These are phyloP conservation scores for Aureobasidium sp. DNA, from an alignment of 2,329 filamentous ascomycete species.

Conservation along the genomic window DNA sequence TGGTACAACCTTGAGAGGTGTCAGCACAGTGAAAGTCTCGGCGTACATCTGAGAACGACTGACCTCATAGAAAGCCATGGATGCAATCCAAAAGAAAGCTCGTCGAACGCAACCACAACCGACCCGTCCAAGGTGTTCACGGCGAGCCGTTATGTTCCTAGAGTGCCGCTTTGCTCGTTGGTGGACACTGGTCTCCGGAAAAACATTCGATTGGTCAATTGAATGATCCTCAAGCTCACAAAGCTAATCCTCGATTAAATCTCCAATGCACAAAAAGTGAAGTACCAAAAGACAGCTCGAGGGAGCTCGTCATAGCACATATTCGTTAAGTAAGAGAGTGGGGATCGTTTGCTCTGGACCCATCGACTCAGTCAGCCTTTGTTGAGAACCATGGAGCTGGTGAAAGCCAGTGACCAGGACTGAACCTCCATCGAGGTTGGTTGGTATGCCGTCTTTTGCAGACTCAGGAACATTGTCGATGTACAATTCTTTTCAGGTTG, in stretches of 20 bases:
- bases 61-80: neutral
- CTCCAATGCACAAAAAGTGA: neutral
- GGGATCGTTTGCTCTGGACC: neutral
- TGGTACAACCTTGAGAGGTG: neutral
- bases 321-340: conserved; percentile 3
- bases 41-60: conserved; percentile 9
- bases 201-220: neutral
- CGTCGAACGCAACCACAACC: neutral
- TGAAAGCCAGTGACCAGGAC: neutral
- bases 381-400: neutral
- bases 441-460: neutral
- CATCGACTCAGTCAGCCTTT: neutral
- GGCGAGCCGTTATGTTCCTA: neutral
- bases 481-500: too few relatives aligned
- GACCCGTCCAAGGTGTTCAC: neutral
- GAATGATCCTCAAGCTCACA: neutral
- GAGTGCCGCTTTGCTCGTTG: neutral
- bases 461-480: neutral
- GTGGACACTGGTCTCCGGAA: neutral
- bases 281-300: neutral
- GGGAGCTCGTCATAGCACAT: conserved; percentile 1
- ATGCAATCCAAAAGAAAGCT: neutral
- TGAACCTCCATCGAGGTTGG: neutral
- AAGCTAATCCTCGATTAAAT: neutral
- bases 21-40: neutral